Evolutionary conservation across 495 filamentous ascomycete species (phyloP), one percentile per base, ranked within the genome.

Genomic region (Penicillium dipodomyicola): DNA sequence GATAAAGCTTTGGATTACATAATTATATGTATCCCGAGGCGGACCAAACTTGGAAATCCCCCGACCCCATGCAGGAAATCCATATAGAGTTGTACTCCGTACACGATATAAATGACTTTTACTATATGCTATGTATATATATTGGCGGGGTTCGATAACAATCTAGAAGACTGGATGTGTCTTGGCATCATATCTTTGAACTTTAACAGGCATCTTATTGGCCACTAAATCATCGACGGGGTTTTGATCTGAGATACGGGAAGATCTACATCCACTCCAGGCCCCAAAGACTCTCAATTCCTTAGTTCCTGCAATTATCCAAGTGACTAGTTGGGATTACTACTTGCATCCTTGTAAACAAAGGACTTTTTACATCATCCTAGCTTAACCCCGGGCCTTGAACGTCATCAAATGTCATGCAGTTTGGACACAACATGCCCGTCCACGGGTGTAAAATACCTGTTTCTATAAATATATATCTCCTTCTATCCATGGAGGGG

Each of bases 211-310:
- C 48, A 17, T 33, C 25, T 52, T 23, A 52, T 52, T 52, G 37
- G 50, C 25, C 27, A 43, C 25, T 43, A 15, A 43, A 41, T 43
- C 15, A 42, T 40, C n/a, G 11, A 42, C 25, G 37, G 50, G 49
- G 35, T 40, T 51, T 51, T 7, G 33, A 52, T 52, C 50, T 52
- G 50, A 43, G 50, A 52, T 52, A 42, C 25, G 39, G 39, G 25
- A 41, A 15, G 50, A 52, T 52, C 50, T 42, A 52, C 50, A 52
- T 49, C 17, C 14, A 40, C 48, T n/a, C 20, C 6, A 22, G 42
- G 35, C 6, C 10, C 15, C n/a, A n/a, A 39, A 39, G 33, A 6
- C 5, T 39, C 7, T 8, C 30, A 39, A 17, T 39, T 29, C 45
- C 11, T 11, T 2, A 27, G 7, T 29, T 29, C 27, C 27, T 32